Conservation (phyloP, 2,329 filamentous ascomycete species). For the Aspergillus spinulosporus region DNA sequence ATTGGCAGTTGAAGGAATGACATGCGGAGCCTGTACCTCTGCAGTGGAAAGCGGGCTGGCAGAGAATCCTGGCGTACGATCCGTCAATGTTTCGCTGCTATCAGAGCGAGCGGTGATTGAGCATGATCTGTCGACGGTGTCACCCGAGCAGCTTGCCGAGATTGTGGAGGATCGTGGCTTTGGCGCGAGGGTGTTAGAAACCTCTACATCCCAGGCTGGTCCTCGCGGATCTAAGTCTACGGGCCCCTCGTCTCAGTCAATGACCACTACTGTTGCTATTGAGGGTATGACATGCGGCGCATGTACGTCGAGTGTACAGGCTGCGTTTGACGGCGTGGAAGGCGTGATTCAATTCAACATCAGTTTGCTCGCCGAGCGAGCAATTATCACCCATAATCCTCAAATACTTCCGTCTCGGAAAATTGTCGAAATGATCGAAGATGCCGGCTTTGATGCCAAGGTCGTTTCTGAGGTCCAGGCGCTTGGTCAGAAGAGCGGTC, state of each 20-base stretch:
- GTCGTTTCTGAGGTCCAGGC: conserved; percentile 70
- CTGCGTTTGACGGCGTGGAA: conserved; percentile 72
- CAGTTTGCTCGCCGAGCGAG: conserved; percentile 87
- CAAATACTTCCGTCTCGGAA: conserved; percentile 68
- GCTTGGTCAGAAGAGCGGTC: conserved; percentile 52
- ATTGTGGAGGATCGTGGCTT: conserved; percentile 72
- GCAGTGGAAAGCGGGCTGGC: conserved; percentile 80
- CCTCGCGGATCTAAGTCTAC: conserved; percentile 35
- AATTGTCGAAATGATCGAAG: conserved; percentile 81
- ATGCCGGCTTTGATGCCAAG: conserved; percentile 82
- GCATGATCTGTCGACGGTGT: conserved; percentile 64
- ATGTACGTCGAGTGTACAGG: conserved; percentile 88
- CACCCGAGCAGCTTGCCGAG: conserved; percentile 56
- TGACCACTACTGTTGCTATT: conserved; percentile 82
- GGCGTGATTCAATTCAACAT: conserved; percentile 91
- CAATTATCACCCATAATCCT: conserved; percentile 81
- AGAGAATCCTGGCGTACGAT: conserved; percentile 69
- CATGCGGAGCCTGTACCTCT: conserved; percentile 87
- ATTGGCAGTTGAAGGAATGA: conserved; percentile 82
- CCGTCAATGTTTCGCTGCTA: conserved; percentile 78
- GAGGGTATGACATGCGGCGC: conserved; percentile 98
- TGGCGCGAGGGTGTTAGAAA: conserved; percentile 75
- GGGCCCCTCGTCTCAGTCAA: conserved; percentile 39
- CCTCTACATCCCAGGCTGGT: conserved; percentile 47
- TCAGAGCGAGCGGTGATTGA: conserved; percentile 84